Base-by-base conservation (phyloP, 1,284 basidiomycete species). In the Rhodotorula glutinis region DNA sequence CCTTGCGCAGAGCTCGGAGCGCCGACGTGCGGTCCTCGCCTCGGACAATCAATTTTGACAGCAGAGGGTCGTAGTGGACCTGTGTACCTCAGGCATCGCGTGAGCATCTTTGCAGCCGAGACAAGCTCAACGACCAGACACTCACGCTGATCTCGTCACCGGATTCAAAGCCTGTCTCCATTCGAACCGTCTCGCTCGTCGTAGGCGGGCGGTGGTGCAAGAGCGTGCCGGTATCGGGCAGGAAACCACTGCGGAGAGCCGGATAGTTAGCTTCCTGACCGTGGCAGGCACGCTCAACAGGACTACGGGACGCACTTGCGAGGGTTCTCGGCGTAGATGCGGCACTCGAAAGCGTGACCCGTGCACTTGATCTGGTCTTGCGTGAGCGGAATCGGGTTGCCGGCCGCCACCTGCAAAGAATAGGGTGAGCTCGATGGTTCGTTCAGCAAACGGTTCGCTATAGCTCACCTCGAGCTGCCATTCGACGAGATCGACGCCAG, bases 281-380 rank as follows among this genome's bases (percentile, higher is more conserved):
- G 13, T 7, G 11, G 10, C 19, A 13, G 44, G 23, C 41, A 17
- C 9, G 25, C 4, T 17, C 25, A 7, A 10, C 21, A 38, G 33
- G 10, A 1, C 14, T 40, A 70, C 67, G 77, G 4, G 25, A 65
- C 72, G 47, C 5, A 73, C 74, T 90, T 91, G 74, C 91, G 84
- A n/a, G 92, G 92, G 74, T 93, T 91, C 79, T 97, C 93, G 10
- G 93, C 94, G 77, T 97, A 97, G 73, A 97, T 94, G n/a, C 93
- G 86, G 19, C 92, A 92, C 80, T 96, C 93, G 74, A 96, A 96
- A 0, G 93, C 90, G 75, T 96, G 92, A 3, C 94, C 93, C 7
- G 90, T 85, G 63, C 91, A 87, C 25, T 88, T 89, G 62, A 97
- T 87, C 44, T 87, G 81, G 1, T 85, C 82, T 79, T 96, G 93